phyloP scores from a whole-genome alignment of 2,329 filamentous ascomycete genomes.

The Trichoderma endophyticum region DNA sequence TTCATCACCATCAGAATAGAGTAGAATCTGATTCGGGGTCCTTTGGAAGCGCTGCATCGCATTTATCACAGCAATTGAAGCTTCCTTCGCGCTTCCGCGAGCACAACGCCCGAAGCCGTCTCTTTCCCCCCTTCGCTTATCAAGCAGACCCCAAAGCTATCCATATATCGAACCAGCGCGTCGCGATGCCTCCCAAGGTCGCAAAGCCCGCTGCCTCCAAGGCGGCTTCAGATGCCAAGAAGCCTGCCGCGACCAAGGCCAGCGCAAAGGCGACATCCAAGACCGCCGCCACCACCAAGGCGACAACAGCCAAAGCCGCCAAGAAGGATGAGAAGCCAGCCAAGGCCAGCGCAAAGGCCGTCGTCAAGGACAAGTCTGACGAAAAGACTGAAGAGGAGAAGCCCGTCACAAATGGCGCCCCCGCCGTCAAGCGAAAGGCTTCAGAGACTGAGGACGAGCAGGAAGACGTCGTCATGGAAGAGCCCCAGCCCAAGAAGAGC shows the following conservation, averaged over 20 bases:
- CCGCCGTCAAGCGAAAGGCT: constrained; percentile 29
- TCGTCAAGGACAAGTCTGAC: constrained; percentile 22
- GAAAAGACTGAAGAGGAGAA: constrained; percentile 42
- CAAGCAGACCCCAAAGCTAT: not conserved
- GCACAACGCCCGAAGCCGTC: not conserved
- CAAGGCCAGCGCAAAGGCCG: constrained; percentile 26
- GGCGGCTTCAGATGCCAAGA: constrained; percentile 27
- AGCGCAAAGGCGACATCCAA: constrained; percentile 18
- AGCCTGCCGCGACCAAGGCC: constrained; percentile 22
- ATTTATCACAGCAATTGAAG: constrained; percentile 1
- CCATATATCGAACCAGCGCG: not conserved
- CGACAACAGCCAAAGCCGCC: constrained; percentile 29
- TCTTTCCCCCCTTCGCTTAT: not conserved
- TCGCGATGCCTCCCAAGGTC: constrained; percentile 34
- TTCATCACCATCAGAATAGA: not conserved
- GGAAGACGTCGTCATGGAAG: constrained; percentile 22
- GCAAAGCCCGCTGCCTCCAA: constrained; percentile 23
- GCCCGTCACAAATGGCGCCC: constrained; percentile 25
- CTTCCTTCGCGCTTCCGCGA: not conserved
- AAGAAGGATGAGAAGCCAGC: constrained; percentile 21
- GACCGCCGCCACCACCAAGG: constrained; percentile 25
- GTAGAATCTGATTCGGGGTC: not conserved
- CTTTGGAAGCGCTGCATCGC: not conserved
- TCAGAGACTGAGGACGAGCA: constrained; percentile 28
- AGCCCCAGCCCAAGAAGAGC: constrained; percentile 26